Percentiles rank a stretch among this genome's conserved stretches.
Conservation (phyloP, 371 early-diverging fungal species). For the Lichtheimia ramosa region DNA sequence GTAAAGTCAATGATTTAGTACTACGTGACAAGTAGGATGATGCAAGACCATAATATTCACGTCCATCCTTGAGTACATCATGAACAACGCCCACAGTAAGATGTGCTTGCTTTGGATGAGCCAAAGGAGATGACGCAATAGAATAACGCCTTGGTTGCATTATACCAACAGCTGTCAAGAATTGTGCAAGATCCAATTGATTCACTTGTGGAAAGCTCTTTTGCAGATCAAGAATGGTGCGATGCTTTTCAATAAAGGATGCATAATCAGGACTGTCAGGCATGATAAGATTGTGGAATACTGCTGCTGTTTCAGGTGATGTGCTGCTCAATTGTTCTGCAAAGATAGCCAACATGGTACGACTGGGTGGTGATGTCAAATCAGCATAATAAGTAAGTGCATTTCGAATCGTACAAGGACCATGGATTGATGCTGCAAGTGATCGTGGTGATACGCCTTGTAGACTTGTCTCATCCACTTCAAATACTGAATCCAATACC, state of each 20-base stretch:
- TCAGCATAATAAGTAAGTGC: conserved; percentile 54
- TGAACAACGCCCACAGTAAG: conserved; percentile 46
- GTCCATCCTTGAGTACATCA: conserved; percentile 34
- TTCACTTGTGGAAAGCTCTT: conserved; percentile 45
- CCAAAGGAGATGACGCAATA: conserved; percentile 50
- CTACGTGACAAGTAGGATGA: conserved; percentile 33
- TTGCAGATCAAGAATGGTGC: conserved; percentile 51
- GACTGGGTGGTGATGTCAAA: conserved; percentile 44
- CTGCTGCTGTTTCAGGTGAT: conserved; percentile 35
- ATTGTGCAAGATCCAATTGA: conserved; percentile 42
- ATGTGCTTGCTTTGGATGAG: conserved; percentile 25
- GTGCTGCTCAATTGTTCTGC: conserved; percentile 36
- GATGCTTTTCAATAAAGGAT: conserved; percentile 39
- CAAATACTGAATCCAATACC: conserved; percentile 56
- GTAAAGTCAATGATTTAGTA: conserved; percentile 9
- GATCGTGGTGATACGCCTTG: conserved; percentile 47
- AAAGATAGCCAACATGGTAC: conserved; percentile 41
- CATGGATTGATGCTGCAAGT: conserved; percentile 43
- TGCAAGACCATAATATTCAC: conserved; percentile 43
- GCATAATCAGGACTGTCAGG: conserved; percentile 48
- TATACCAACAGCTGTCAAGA: conserved; percentile 43
- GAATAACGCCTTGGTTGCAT: conserved; percentile 62
- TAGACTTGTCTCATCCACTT: conserved; percentile 33
- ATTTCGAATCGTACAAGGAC: conserved; percentile 50
- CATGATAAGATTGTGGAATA: conserved; percentile 29